A percentile compares a stretch with the other conserved stretches of the same genome.
phyloP scores from a whole-genome alignment of 2,329 filamentous ascomycete genomes.

The Aspergillus ochraceoroseus region DNA sequence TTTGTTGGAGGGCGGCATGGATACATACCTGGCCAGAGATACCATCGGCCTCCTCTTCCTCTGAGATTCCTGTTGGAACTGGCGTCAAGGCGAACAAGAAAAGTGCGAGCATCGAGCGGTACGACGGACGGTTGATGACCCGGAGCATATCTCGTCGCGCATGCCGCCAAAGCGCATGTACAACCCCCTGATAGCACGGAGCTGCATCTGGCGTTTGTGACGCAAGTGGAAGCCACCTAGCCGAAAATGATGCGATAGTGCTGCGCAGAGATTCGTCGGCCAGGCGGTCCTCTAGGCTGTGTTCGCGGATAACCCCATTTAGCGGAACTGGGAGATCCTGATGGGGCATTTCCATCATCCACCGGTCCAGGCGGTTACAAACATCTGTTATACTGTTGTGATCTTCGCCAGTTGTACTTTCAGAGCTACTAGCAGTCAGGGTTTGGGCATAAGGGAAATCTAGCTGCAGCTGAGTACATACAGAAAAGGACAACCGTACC shows the following conservation, averaged over 20 bases:
- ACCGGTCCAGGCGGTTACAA: constrained; percentile 30
- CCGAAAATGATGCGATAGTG: constrained; percentile 27
- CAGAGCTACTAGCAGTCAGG: not conserved
- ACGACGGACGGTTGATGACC: constrained; percentile 42
- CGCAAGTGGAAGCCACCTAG: constrained; percentile 27
- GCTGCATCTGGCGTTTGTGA: not conserved
- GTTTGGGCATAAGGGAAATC: not conserved
- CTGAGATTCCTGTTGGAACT: constrained; percentile 39
- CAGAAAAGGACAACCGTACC: constrained; percentile 43
- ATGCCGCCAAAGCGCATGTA: constrained; percentile 32
- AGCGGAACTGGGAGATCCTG: not conserved
- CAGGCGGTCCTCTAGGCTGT: constrained; percentile 16
- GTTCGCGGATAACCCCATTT: constrained; percentile 1
- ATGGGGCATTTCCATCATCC: constrained; percentile 32
- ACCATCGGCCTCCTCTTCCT: constrained; percentile 42
- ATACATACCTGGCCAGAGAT: constrained; percentile 42
- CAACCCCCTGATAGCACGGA: not conserved
- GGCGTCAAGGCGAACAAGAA: constrained; percentile 42
- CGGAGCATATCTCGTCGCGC: constrained; percentile 40
- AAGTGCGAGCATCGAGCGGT: constrained; percentile 41
- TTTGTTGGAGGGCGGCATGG: constrained; percentile 42
- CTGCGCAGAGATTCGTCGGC: constrained; percentile 26
- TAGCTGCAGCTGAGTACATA: constrained; percentile 21
- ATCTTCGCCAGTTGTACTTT: constrained; percentile 3
- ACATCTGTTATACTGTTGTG: constrained; percentile 21